phyloP scores from a whole-genome alignment of 202 grass and related monocot genomes.

The Hordeum pubiflorum region DNA sequence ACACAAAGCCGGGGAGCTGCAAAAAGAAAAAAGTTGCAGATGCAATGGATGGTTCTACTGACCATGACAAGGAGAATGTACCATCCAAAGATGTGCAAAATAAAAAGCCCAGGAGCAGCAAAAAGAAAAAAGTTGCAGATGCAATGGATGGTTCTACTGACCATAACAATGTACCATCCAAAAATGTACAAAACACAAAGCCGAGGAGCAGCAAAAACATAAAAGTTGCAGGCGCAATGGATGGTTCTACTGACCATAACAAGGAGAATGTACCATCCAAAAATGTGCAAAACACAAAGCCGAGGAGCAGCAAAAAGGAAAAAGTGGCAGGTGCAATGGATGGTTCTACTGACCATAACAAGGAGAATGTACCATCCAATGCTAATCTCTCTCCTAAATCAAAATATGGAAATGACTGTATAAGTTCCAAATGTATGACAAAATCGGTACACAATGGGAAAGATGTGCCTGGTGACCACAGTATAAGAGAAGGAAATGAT shows the following conservation, averaged over 20 bases:
- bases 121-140: constrained; percentile 26
- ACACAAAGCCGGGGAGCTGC: constrained; percentile 13
- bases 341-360: constrained; percentile 38
- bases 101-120: constrained; percentile 21
- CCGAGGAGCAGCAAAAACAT: constrained; percentile 33
- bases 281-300: constrained; percentile 10
- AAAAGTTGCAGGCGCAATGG: constrained; percentile 15
- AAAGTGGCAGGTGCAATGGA: constrained; percentile 20
- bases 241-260: constrained; percentile 36
- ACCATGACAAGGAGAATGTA: constrained; percentile 21
- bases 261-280: background rate
- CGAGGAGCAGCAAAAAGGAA: constrained; percentile 33
- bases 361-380: constrained; percentile 59
- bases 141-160: constrained; percentile 28
- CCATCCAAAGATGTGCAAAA: background rate
- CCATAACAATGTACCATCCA: constrained; percentile 15
- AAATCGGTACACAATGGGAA: constrained; percentile 21
- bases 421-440: constrained; percentile 25
- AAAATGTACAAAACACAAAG: constrained; percentile 11
- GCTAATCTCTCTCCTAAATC: constrained; percentile 1
- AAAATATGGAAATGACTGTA: constrained; percentile 5
- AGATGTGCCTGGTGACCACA: background rate
- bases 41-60: constrained; percentile 14
- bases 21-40: constrained; percentile 32
- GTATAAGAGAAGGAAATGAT: constrained; percentile 23